phyloP scores from a whole-genome alignment of 352 stramenopile species.

The Phytophthora fragariaefolia region DNA sequence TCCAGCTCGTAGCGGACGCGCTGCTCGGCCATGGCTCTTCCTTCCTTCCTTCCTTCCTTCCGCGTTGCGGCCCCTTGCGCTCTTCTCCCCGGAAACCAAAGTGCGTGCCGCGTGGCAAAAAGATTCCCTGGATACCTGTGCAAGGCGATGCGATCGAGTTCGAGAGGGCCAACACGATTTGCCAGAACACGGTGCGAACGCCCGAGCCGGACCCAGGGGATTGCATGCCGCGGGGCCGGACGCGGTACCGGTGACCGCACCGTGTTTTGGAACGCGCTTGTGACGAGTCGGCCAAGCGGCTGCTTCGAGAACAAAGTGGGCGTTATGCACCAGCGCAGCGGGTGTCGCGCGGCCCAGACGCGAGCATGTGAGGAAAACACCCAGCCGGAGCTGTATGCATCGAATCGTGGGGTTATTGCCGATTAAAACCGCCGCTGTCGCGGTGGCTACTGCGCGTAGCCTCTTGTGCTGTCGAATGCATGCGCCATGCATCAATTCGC shows the following conservation, averaged over 20 bases:
- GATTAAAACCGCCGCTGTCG: no score
- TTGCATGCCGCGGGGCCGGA: background rate
- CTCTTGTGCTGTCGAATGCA: background rate
- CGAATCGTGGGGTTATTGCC: no score
- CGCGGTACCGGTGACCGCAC: background rate
- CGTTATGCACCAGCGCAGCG: no score
- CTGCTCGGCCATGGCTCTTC: constrained; percentile 33
- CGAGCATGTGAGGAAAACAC: no score
- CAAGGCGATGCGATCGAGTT: constrained; percentile 17
- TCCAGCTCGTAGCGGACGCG: constrained; percentile 63
- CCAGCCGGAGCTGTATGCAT: no score
- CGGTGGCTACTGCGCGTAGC: no score
- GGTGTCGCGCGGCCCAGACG: no score
- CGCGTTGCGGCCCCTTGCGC: background rate
- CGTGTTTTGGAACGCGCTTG: background rate
- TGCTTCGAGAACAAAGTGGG: no score
- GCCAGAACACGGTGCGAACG: background rate
- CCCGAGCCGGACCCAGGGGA: background rate
- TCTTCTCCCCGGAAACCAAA: constrained; percentile 27
- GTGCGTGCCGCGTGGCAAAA: constrained; percentile 34
- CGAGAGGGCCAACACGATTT: background rate
- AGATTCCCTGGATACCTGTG: constrained; percentile 17
- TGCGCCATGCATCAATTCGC: no score
- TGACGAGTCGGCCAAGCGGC: no score
- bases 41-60: background rate